These are phyloP conservation scores for Colletotrichum euphorbiae DNA, from an alignment of 2,329 filamentous ascomycete genomes.

Conservation along the genomic window DNA sequence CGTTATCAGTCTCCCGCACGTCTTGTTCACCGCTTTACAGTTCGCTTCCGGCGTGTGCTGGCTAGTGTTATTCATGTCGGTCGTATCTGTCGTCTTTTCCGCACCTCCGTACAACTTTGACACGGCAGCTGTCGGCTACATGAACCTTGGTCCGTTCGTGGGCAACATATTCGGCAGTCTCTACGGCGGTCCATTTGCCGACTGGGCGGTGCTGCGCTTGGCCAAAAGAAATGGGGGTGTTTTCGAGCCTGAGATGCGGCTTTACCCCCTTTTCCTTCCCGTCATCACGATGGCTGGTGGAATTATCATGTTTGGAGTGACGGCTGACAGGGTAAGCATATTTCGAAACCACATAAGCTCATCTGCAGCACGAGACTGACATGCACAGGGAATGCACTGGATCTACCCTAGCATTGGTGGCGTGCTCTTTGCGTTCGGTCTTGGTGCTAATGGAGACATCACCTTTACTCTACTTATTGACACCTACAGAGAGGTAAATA, in stretches of 20 bases:
- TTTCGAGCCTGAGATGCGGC: constrained; percentile 57
- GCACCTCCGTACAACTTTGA: constrained; percentile 48
- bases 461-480: constrained; percentile 51
- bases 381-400: constrained; percentile 53
- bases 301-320: constrained; percentile 51
- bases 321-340: constrained; percentile 46
- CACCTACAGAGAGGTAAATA: constrained; percentile 50
- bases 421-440: constrained; percentile 51
- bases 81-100: constrained; percentile 47
- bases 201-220: constrained; percentile 51
- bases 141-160: constrained; percentile 48
- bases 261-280: constrained; percentile 47
- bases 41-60: constrained; percentile 53
- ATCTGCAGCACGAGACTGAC: not conserved
- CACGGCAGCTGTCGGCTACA: constrained; percentile 43
- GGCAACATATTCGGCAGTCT: constrained; percentile 52
- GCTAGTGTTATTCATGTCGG: constrained; percentile 50
- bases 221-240: constrained; percentile 52
- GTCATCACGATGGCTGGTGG: constrained; percentile 48
- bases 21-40: constrained; percentile 53
- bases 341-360: constrained; percentile 41
- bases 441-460: constrained; percentile 50
- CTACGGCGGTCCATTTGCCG: constrained; percentile 52
- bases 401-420: constrained; percentile 51
- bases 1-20: constrained; percentile 44